A percentile compares a stretch with the other conserved stretches of the same genome.
These are phyloP conservation scores for Macrophomina pseudophaseolina DNA, from an alignment of 2,329 filamentous ascomycete species.

Conservation along the genomic window DNA sequence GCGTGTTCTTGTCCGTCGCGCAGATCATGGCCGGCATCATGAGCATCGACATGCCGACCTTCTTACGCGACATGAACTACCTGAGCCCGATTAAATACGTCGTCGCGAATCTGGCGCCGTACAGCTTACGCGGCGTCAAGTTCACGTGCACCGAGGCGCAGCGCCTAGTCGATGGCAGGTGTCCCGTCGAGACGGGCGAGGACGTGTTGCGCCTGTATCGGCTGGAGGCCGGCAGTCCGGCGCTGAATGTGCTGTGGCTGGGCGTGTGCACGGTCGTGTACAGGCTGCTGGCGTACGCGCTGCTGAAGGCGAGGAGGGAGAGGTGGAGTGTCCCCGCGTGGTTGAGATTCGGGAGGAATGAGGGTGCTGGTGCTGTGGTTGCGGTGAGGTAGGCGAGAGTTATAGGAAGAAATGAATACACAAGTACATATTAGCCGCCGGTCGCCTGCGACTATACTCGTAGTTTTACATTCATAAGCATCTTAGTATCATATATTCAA, in stretches of 20 bases:
- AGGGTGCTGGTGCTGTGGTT: neutral
- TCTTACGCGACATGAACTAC: constrained; percentile 73
- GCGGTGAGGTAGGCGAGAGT: neutral
- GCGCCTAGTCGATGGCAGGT: constrained; percentile 63
- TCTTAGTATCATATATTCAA: too few species aligned
- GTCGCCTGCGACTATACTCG: too few species aligned
- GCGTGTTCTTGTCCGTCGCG: constrained; percentile 70
- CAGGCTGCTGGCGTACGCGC: constrained; percentile 64
- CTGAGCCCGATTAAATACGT: constrained; percentile 74
- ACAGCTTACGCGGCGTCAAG: constrained; percentile 62
- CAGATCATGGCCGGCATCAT: constrained; percentile 74
- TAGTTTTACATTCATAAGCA: too few species aligned
- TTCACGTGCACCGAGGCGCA: constrained; percentile 70
- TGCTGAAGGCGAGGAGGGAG: constrained; percentile 62
- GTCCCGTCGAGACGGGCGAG: constrained; percentile 68
- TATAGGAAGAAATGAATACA: too few species aligned
- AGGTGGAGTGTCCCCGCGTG: constrained; percentile 49
- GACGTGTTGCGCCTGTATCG: constrained; percentile 72
- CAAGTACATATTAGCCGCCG: too few species aligned
- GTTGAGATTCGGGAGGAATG: neutral
- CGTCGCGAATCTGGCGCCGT: constrained; percentile 69
- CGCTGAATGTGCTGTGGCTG: constrained; percentile 66
- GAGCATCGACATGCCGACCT: constrained; percentile 69
- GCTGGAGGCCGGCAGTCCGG: constrained; percentile 63
- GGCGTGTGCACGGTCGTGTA: constrained; percentile 70